Evolutionary conservation across 768 basidiomycete species (phyloP), one percentile per base, ranked within the genome.

Genomic region (Clavaria fumosa): DNA sequence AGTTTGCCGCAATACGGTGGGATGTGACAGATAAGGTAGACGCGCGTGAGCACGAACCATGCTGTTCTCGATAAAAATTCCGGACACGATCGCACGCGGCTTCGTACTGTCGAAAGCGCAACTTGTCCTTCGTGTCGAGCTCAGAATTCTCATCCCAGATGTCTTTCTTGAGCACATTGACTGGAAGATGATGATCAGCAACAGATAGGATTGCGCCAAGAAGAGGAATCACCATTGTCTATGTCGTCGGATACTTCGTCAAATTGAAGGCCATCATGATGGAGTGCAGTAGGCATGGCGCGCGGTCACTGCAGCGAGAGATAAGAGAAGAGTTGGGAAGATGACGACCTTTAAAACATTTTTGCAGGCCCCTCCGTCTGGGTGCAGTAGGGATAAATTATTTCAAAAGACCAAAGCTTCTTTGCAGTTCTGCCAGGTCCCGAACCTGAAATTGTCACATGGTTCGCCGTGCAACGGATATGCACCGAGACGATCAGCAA

Each of bases 21-120:
- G 20, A 17, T 6, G 10, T 20, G 21, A 12, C 14, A 5, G 14
- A 20, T 10, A 21, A 30, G 20, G 12, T 17, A 23, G 15, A 27
- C 10, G 7, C 10, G 11, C 23, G 9, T 10, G 7, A 10, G 7
- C n/a, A 45, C 55, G 2, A 18, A 80, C 80, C 76, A 41, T 84
- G 80, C 47, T 84, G 80, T 49, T 81, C 78, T 45, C 70, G 72
- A 56, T 84, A 84, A 49, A 83, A 82, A 3, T 60, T 57, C 57
- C 76, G 81, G 54, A 84, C 81, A 37, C 78, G 75, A 38, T 81
- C 77, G 48, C 80, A 82, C 5, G 81, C 81, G 15, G 57, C 63
- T 30, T 81, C 75, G 48, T 83, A 85, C 54, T 81, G 66, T 19
- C 81, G 69, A 57, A 83, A 85, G 36, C 58, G 49, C 7, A 64